Base-by-base conservation (phyloP, 164 flowering plant genomes). In the Paratinospora sagittata region DNA sequence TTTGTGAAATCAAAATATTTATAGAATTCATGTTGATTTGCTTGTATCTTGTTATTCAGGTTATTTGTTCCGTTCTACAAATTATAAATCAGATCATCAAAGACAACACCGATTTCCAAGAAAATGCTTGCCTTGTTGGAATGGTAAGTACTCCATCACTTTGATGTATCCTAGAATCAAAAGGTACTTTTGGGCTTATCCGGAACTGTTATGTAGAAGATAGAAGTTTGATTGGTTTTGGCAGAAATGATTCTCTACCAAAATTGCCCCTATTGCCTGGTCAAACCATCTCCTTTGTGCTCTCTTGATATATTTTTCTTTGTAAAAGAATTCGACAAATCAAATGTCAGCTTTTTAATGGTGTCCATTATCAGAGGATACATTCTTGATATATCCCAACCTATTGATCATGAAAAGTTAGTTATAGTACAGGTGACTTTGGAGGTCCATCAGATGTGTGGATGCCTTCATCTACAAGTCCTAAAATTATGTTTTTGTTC, bases 101-200 rank as follows among this genome's bases (percentile, higher is more conserved):
- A 78, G 98, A 93, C 76, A 96, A 90, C 71, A 75, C 84, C 37
- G 90, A 84, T 71, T 86, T 91, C 74, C 98, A 89, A 85, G 98
- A 93, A 82, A 93, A 93, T 88, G 98, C 98, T 72, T 96, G 99
- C 77, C 92, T 93, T 58, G 86, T 91, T 76, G 99, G 99, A 72
- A 76, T 96, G 80, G 99, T 96, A 79, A 84, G 96, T 82, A 26
- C 52, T 64, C 30, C n/a, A 21, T 67, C 52, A 6, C 11, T 52
- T 65, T 14, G 43, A 55, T 55, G 39, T 33, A 27, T 67, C 6
- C 34, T 27, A n/a, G 21, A 34, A 55, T 60, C 71, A 70, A 45
- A 65, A 58, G 16, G 24, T 62, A 45, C 26, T 27, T 52, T 17
- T 70, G 72, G 39, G 36, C 30, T 37, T 17, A 13, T 3, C 52